These are phyloP conservation scores for Talaromyces sp. DNA, from an alignment of 2,329 filamentous ascomycete species.

Conservation along the genomic window DNA sequence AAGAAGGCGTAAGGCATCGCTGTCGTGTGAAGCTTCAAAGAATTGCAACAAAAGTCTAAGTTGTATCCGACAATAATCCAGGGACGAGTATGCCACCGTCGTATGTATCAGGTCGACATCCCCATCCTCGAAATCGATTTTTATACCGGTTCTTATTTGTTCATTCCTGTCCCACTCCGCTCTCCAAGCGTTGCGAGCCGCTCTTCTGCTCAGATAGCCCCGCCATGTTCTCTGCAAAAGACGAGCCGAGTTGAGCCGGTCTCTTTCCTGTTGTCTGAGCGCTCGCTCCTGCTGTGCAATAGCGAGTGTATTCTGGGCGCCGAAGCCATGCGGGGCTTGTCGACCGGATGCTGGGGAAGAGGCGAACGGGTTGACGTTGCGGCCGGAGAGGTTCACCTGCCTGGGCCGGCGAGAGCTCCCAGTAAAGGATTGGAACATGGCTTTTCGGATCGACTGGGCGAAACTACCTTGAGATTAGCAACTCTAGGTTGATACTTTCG, in stretches of 20 bases:
- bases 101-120: constrained; percentile 25
- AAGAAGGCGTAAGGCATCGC: constrained; percentile 41
- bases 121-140: constrained; percentile 37
- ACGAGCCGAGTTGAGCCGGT: constrained; percentile 69
- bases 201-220: constrained; percentile 63
- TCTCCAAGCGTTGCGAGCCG: constrained; percentile 58
- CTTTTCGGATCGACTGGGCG: constrained; percentile 18
- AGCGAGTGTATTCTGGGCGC: constrained; percentile 72
- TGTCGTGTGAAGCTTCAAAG: constrained; percentile 51
- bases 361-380: constrained; percentile 80
- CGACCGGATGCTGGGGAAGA: constrained; percentile 57
- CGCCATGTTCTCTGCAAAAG: constrained; percentile 79
- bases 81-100: constrained; percentile 10
- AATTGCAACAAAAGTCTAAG: constrained; percentile 68
- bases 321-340: constrained; percentile 55
- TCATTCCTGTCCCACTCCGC: constrained; percentile 62
- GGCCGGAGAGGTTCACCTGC: constrained; percentile 91
- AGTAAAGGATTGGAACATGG: constrained; percentile 90
- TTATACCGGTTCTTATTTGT: constrained; percentile 28
- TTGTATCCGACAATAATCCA: constrained; percentile 42
- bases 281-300: constrained; percentile 83
- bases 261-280: constrained; percentile 75
- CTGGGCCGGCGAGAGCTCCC: constrained; percentile 80
- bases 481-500: not conserved
- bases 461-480: constrained; percentile 4